These are phyloP conservation scores for Vitis riparia DNA, from an alignment of 164 flowering plant genomes.

Conservation along the genomic window DNA sequence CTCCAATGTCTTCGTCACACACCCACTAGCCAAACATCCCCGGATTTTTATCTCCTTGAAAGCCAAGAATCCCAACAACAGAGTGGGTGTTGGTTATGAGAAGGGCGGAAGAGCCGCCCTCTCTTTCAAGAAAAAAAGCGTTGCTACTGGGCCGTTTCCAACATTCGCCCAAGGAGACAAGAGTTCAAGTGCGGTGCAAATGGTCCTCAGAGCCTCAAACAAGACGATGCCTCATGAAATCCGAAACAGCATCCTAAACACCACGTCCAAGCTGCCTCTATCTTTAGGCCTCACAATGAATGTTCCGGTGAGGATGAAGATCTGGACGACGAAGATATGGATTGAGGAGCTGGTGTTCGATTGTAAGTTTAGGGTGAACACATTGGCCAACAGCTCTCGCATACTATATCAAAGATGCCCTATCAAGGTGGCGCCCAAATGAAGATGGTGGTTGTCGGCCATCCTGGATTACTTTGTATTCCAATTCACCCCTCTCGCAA, in stretches of 20 bases:
- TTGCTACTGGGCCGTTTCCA: conserved; percentile 32
- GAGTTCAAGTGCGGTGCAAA: not conserved
- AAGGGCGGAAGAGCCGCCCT: conserved; percentile 27
- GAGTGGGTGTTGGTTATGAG: conserved; percentile 15
- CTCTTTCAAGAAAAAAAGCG: conserved; percentile 11
- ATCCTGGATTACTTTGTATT: not conserved
- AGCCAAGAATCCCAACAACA: conserved; percentile 25
- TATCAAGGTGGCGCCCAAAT: not conserved
- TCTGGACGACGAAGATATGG: conserved; percentile 24
- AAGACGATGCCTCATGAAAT: conserved; percentile 30
- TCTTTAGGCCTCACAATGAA: conserved; percentile 20
- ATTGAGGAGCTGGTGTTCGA: conserved; percentile 10
- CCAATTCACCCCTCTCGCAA: not conserved
- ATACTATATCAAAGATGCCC: conserved; percentile 6
- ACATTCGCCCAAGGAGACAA: conserved; percentile 1
- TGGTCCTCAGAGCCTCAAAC: conserved; percentile 15
- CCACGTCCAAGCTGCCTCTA: conserved; percentile 7
- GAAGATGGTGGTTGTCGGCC: not conserved
- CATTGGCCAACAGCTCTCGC: conserved; percentile 2
- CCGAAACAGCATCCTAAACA: conserved; percentile 16
- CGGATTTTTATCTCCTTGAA: conserved; percentile 24
- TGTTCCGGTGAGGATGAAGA: conserved; percentile 20
- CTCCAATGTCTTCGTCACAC: conserved; percentile 13
- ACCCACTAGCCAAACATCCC: not conserved
- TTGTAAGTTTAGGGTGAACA: conserved; percentile 13